phyloP scores from a whole-genome alignment of 2,329 filamentous ascomycete species.

The Stagonosporopsis cucurbitacearum region DNA sequence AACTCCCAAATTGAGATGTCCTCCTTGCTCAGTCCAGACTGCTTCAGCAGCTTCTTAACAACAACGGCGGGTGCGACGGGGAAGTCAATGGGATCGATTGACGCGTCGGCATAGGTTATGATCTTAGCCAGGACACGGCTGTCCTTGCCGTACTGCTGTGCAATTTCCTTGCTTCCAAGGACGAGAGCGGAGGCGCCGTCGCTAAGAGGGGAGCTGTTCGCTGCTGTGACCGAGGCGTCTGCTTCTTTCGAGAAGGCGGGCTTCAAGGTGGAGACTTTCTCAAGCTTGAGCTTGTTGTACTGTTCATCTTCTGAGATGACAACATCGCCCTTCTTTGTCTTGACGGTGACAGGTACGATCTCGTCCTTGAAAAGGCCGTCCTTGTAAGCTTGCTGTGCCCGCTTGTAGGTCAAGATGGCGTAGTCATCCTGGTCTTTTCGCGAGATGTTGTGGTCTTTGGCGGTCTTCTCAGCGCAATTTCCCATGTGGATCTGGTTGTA shows the following conservation, averaged over 20 bases:
- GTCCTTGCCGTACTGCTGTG: conserved; percentile 76
- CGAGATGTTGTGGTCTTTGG: conserved; percentile 81
- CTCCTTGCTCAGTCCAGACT: conserved; percentile 88
- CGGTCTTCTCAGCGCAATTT: conserved; percentile 92
- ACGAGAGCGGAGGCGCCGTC: conserved; percentile 93
- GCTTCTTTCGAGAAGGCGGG: conserved; percentile 89
- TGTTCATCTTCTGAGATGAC: conserved; percentile 86
- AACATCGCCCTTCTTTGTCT: conserved; percentile 78
- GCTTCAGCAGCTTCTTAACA: conserved; percentile 84
- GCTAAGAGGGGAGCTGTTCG: conserved; percentile 92
- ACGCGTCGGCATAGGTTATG: conserved; percentile 85
- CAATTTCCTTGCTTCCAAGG: conserved; percentile 79
- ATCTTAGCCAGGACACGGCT: conserved; percentile 88
- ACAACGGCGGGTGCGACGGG: conserved; percentile 91
- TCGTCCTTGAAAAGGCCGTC: conserved; percentile 84
- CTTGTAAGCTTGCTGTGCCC: conserved; percentile 89
- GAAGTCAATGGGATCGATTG: conserved; percentile 88
- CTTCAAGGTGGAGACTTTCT: conserved; percentile 85
- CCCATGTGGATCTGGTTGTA: conserved; percentile 99
- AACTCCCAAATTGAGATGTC: conserved; percentile 97
- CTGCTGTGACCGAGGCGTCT: conserved; percentile 91
- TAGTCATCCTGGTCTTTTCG: conserved; percentile 90
- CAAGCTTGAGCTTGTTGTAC: conserved; percentile 82
- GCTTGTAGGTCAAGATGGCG: conserved; percentile 85
- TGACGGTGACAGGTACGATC: conserved; percentile 85